Conservation (phyloP, 2,329 filamentous ascomycete genomes). For the Diaporthe sp. region DNA sequence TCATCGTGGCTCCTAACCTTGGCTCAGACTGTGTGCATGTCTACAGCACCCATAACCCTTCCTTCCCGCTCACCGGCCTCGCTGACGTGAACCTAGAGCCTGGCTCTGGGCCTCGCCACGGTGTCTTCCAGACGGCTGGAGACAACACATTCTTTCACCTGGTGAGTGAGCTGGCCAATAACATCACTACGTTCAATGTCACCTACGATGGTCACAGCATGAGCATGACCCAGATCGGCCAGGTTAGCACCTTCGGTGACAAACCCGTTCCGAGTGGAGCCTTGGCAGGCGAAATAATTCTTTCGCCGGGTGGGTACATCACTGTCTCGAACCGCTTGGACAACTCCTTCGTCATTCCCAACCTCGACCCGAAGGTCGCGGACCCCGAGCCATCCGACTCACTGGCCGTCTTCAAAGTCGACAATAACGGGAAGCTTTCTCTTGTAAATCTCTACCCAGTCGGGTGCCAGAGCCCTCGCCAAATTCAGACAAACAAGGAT, state of each 20-base stretch:
- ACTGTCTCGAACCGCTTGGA: neutral
- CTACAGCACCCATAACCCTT: neutral
- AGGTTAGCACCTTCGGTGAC: conserved; percentile 1
- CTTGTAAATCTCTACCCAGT: neutral
- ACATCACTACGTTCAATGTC: neutral
- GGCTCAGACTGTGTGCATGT: neutral
- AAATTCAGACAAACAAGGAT: neutral
- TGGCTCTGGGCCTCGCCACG: neutral
- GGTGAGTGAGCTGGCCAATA: neutral
- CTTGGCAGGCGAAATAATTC: neutral
- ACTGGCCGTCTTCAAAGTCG: neutral
- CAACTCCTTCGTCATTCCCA: neutral
- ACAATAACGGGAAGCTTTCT: neutral
- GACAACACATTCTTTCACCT: neutral
- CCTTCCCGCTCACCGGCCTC: neutral
- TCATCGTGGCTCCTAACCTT: neutral
- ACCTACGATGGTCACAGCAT: neutral
- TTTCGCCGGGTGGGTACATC: neutral
- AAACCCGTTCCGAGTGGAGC: neutral
- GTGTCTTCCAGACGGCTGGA: neutral
- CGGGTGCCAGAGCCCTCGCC: neutral
- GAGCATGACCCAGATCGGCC: neutral
- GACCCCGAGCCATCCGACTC: neutral
- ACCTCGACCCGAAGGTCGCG: neutral
- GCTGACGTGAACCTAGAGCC: neutral